A percentile compares a stretch with the other conserved stretches of the same genome.
These are phyloP conservation scores for Dryas integrifolia DNA, from an alignment of 331 rosid genomes.

Conservation along the genomic window DNA sequence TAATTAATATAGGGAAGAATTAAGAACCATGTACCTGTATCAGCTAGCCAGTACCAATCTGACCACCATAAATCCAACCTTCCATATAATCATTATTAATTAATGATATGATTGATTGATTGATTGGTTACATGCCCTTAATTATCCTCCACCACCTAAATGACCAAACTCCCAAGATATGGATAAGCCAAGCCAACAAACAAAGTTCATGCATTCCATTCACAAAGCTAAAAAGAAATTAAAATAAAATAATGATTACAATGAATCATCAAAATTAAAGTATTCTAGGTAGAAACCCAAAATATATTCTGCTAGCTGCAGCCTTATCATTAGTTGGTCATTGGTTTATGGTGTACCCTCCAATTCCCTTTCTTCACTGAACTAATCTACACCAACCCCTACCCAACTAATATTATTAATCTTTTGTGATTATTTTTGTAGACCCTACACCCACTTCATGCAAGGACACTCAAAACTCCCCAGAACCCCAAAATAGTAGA, in stretches of 20 bases:
- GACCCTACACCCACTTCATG: conserved; percentile 50
- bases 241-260: not conserved
- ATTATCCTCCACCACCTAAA: conserved; percentile 8
- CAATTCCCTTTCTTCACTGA: conserved; percentile 28
- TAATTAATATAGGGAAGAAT: not conserved
- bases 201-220: conserved; percentile 34
- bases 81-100: not conserved
- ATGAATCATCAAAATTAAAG: conserved; percentile 18
- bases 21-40: conserved; percentile 11
- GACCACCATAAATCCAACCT: conserved; percentile 2
- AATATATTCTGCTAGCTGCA: conserved; percentile 25
- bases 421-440: conserved; percentile 18
- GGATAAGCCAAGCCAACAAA: conserved; percentile 32
- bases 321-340: conserved; percentile 39
- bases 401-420: conserved; percentile 34
- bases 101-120: not conserved
- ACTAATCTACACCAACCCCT: conserved; percentile 35
- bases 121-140: not conserved
- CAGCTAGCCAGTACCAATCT: not conserved
- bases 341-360: conserved; percentile 40
- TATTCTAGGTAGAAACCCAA: conserved; percentile 21
- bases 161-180: conserved; percentile 9
- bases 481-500: conserved; percentile 13
- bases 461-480: conserved; percentile 30
- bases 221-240: conserved; percentile 5